Evolutionary conservation across 1,139 yeast species (phyloP), one percentile per base, ranked within the genome.

Genomic region (Debaryomyces sp.): DNA sequence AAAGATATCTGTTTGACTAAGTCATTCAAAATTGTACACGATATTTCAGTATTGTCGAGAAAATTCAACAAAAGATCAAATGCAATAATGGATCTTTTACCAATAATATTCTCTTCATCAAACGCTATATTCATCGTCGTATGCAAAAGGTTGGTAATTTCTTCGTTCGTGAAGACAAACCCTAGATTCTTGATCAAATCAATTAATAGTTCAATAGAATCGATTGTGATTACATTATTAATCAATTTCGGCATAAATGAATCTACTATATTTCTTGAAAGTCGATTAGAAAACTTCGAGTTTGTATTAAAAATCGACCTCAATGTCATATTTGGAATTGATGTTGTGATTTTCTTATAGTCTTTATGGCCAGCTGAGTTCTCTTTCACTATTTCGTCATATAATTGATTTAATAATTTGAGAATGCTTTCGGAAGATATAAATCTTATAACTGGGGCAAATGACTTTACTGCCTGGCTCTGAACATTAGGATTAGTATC

Each of bases 401-500:
- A 73, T 39, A 75, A 61, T 24, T 57, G 51, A 13, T 52, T 52
- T 13, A 75, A 55, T 17, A 71, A 57, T 15, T 54, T 55, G 10
- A 67, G 51, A 4, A 64, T 58, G 7, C 64, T 62, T 1, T 60
- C 62, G 38, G 62, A 59, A 36, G 64, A 56, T 24, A 75, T 57
- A 46, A 58, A 67, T 38, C 62, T 63, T n/a, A 72, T 60, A 43
- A 74, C 57, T 12, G 75, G 71, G 23, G 73, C 76, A 56, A 85
- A 76, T 70, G 85, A 63, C 73, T 84, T 68, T 37, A 88, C 81
- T 0, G 96, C 89, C 62, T 87, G 90, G 56, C 82, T 84, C 60
- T 89, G 90, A 1, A 90, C 95, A 57, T 89, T 96, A 6, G 90
- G 75, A 53, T 85, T 83, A 43, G 77, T 74, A 60, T 90, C 96